Evolutionary conservation across 352 stramenopile species (phyloP).

Genomic region (Peronospora tabacina): DNA sequence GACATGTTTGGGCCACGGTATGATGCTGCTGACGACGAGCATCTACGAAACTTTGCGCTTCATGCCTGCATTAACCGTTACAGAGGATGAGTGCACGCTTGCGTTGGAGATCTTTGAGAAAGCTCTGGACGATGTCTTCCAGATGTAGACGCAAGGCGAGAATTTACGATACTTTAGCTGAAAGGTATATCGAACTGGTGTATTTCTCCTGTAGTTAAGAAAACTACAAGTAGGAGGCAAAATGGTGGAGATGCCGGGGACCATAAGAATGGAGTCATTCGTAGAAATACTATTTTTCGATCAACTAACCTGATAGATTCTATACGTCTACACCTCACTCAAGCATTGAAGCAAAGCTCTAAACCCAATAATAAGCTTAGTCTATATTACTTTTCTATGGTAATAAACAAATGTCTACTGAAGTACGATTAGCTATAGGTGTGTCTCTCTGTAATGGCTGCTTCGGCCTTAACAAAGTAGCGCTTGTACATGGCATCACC

Average conservation of each 20-base stretch:
- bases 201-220: too few species aligned
- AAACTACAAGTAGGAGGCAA: too few species aligned
- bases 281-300: too few species aligned
- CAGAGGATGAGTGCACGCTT: conserved; percentile 57
- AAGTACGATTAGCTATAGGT: conserved; percentile 15
- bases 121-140: conserved; percentile 40
- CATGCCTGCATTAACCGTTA: conserved; percentile 88
- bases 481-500: conserved; percentile 2
- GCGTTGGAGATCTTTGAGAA: conserved; percentile 56
- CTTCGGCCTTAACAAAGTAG: conserved; percentile 5
- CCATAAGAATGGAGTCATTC: too few species aligned
- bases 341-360: too few species aligned
- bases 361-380: too few species aligned
- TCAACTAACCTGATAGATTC: too few species aligned
- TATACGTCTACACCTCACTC: too few species aligned
- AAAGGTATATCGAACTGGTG: too few species aligned
- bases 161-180: too few species aligned
- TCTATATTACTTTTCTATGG: too few species aligned
- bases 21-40: conserved; percentile 89
- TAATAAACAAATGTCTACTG: background rate
- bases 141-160: conserved; percentile 15
- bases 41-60: conserved; percentile 90
- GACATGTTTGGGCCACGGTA: conserved; percentile 78
- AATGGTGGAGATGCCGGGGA: too few species aligned
- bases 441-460: conserved; percentile 10